These are phyloP conservation scores for Curvularia hawaiiensis DNA, from an alignment of 2,329 filamentous ascomycete species.

Conservation along the genomic window DNA sequence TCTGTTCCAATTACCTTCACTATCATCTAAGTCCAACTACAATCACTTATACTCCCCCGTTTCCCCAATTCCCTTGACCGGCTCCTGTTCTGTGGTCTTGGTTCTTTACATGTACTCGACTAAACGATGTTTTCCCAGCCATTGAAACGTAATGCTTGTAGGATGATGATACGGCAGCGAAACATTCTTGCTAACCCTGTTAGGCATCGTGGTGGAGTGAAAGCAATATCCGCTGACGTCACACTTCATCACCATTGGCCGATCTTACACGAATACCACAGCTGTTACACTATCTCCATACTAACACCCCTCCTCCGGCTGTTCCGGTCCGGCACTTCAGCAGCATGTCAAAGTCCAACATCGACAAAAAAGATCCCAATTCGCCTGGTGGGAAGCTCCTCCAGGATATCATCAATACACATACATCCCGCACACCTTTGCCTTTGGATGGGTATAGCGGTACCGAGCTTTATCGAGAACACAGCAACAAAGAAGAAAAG, in stretches of 20 bases:
- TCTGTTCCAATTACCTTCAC: neutral
- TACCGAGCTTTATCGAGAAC: slow-evolving; percentile 16
- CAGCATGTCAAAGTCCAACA: slow-evolving; percentile 16
- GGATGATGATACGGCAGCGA: neutral
- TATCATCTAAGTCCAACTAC: neutral
- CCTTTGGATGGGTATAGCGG: slow-evolving; percentile 14
- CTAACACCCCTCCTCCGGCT: neutral
- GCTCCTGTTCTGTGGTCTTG: no score
- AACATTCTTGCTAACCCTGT: neutral
- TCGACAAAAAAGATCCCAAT: slow-evolving; percentile 1
- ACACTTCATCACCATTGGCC: slow-evolving; percentile 1
- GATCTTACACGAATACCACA: slow-evolving; percentile 4
- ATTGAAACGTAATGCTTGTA: neutral
- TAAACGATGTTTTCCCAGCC: neutral
- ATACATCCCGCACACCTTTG: slow-evolving; percentile 10
- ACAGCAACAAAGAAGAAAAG: slow-evolving; percentile 11
- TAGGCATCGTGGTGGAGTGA: neutral
- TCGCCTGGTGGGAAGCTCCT: slow-evolving; percentile 16
- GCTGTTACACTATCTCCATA: neutral
- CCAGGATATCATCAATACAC: slow-evolving; percentile 19
- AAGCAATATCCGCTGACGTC: neutral
- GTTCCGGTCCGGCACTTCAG: slow-evolving; percentile 9
- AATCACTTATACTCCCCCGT: neutral
- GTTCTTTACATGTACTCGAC: no score
- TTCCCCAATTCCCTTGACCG: neutral